phyloP scores from a whole-genome alignment of 192 early-diverging fungal species.

The Cetraspora pellucida region DNA sequence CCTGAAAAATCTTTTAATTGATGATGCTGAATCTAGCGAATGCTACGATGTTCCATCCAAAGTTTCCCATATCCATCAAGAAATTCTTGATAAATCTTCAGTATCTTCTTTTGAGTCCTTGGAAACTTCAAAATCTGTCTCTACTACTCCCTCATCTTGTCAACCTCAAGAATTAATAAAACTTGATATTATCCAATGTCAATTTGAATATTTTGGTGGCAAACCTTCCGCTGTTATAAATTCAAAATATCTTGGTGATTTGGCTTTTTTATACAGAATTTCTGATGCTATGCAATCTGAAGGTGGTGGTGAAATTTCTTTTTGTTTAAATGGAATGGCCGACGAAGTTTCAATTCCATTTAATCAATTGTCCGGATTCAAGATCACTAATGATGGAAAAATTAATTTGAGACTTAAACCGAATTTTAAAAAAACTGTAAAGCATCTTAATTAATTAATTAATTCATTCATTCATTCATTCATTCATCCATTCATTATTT shows the following conservation, averaged over 20 bases:
- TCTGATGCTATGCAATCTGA: not conserved
- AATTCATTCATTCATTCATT: not conserved
- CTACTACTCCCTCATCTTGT: not conserved
- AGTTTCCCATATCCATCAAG: too few species aligned
- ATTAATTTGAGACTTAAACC: not conserved
- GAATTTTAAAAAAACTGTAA: not conserved
- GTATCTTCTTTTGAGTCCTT: not conserved
- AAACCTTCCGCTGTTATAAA: not conserved
- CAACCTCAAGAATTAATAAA: not conserved
- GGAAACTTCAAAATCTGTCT: not conserved
- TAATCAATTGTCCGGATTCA: not conserved
- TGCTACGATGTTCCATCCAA: too few species aligned
- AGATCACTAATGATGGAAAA: not conserved
- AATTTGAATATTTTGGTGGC: not conserved
- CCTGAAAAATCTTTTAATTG: too few species aligned
- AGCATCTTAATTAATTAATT: not conserved
- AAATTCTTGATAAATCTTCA: too few species aligned
- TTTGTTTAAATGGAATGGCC: conserved; percentile 10
- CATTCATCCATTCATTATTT: not conserved
- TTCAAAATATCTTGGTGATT: not conserved
- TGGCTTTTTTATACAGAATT: not conserved
- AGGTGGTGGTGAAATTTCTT: not conserved
- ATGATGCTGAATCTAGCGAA: too few species aligned
- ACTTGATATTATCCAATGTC: conserved; percentile 2
- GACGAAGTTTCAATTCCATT: conserved; percentile 3